Evolutionary conservation across 176 grass and related monocot species (phyloP).

Genomic region (Triticum turgidum): DNA sequence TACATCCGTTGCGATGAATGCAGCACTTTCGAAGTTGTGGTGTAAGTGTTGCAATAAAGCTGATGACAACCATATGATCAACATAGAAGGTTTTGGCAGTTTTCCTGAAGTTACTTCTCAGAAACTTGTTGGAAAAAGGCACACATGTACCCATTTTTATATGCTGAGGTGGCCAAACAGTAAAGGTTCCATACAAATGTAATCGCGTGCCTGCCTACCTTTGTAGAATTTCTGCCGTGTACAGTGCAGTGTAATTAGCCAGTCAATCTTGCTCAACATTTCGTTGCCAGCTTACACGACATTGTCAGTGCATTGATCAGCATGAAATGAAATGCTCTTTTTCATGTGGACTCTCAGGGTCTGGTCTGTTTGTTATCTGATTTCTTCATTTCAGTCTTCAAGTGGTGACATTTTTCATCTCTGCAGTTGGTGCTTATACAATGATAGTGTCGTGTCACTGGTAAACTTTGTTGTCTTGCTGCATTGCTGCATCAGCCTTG

Average conservation of each 20-base stretch:
- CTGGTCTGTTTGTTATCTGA: background rate
- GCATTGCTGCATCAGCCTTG: background rate
- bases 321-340: background rate
- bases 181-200: background rate
- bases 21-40: conserved; percentile 72
- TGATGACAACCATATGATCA: background rate
- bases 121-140: background rate
- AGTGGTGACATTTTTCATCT: background rate
- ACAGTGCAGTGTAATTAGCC: conserved; percentile 7
- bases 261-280: background rate
- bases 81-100: background rate
- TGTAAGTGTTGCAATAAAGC: conserved; percentile 36
- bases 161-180: background rate
- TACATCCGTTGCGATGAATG: conserved; percentile 80
- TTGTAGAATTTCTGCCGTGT: background rate
- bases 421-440: background rate
- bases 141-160: background rate
- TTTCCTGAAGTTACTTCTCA: background rate
- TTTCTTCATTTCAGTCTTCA: background rate
- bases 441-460: background rate
- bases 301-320: background rate
- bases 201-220: background rate
- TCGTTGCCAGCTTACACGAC: conserved; percentile 14
- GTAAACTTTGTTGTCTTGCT: background rate
- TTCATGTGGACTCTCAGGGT: background rate